A percentile compares a stretch with the other conserved stretches of the same genome.
phyloP scores from a whole-genome alignment of 768 basidiomycete species.

The Boletus tylopilopsis region DNA sequence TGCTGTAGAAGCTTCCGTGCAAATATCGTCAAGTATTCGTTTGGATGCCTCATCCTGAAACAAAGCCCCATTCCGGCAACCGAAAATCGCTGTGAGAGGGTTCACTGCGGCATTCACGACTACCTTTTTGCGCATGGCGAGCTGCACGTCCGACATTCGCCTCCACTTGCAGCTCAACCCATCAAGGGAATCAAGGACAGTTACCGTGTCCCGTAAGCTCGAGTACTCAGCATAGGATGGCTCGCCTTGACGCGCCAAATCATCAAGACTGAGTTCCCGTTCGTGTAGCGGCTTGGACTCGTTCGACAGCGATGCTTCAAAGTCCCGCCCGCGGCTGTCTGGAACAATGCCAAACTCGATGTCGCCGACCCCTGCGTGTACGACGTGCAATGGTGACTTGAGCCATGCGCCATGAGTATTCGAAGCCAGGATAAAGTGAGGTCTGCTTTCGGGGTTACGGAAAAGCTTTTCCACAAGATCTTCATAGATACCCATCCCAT shows the following conservation, averaged over 20 bases:
- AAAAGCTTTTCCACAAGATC: conserved; percentile 64
- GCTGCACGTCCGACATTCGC: conserved; percentile 62
- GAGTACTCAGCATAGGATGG: conserved; percentile 44
- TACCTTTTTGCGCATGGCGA: conserved; percentile 72
- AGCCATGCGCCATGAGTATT: conserved; percentile 78
- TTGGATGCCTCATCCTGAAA: conserved; percentile 43
- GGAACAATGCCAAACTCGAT: conserved; percentile 80
- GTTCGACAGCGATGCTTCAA: conserved; percentile 50
- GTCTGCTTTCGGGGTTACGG: conserved; percentile 66
- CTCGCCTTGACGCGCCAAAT: conserved; percentile 43
- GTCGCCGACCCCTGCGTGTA: conserved; percentile 67
- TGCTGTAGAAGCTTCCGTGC: conserved; percentile 64
- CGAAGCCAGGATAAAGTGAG: conserved; percentile 80
- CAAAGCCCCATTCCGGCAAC: conserved; percentile 76
- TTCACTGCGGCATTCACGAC: conserved; percentile 82
- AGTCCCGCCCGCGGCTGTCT: conserved; percentile 59
- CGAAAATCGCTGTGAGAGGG: conserved; percentile 78
- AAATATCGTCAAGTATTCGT: conserved; percentile 50
- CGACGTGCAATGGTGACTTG: conserved; percentile 48
- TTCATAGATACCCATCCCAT: conserved; percentile 93
- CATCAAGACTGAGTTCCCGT: conserved; percentile 46
- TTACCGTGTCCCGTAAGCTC: conserved; percentile 65
- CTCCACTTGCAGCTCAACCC: conserved; percentile 60
- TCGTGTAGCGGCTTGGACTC: conserved; percentile 32
- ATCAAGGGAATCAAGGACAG: conserved; percentile 54